Percentiles rank a stretch among this genome's conserved stretches.
Evolutionary conservation across 257 asterid genomes (phyloP).

Genomic region (Solanum lycopersicoides): DNA sequence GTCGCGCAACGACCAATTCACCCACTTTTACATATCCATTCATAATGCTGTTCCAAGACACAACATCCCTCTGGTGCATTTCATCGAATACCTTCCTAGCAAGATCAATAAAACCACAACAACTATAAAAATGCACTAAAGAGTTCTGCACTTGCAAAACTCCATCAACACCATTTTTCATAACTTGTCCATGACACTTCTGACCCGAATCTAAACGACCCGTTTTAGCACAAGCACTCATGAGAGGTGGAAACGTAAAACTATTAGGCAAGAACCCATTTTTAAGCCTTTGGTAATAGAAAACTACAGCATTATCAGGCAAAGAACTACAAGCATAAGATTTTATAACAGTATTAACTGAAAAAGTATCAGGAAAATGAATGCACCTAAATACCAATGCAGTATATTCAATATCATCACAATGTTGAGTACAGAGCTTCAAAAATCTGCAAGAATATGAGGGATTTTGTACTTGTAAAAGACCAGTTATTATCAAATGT

Average conservation of each 20-base stretch:
- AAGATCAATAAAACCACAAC: constrained; percentile 28
- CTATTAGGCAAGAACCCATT: constrained; percentile 46
- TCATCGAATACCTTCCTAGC: constrained; percentile 28
- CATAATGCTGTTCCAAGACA: constrained; percentile 53
- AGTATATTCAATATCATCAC: constrained; percentile 20
- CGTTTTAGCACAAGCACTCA: constrained; percentile 54
- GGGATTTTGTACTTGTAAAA: constrained; percentile 28
- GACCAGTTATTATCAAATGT: constrained; percentile 39
- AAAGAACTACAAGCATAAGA: constrained; percentile 29
- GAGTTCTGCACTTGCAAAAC: constrained; percentile 58
- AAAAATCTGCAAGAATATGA: constrained; percentile 58
- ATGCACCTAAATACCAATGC: constrained; percentile 34
- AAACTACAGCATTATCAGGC: constrained; percentile 28
- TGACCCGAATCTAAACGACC: constrained; percentile 36
- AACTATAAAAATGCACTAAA: constrained; percentile 47
- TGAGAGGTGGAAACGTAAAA: constrained; percentile 52
- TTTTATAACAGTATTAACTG: constrained; percentile 57
- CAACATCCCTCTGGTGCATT: constrained; percentile 44
- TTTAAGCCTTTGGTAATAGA: constrained; percentile 47
- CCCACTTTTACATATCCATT: constrained; percentile 42
- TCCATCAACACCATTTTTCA: constrained; percentile 51
- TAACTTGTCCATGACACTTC: constrained; percentile 58
- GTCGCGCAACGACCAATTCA: constrained; percentile 43
- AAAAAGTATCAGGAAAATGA: constrained; percentile 44
- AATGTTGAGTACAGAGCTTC: constrained; percentile 28